These are phyloP conservation scores for Fremontodendron californicum DNA, from an alignment of 345 rosid genomes.

Conservation along the genomic window DNA sequence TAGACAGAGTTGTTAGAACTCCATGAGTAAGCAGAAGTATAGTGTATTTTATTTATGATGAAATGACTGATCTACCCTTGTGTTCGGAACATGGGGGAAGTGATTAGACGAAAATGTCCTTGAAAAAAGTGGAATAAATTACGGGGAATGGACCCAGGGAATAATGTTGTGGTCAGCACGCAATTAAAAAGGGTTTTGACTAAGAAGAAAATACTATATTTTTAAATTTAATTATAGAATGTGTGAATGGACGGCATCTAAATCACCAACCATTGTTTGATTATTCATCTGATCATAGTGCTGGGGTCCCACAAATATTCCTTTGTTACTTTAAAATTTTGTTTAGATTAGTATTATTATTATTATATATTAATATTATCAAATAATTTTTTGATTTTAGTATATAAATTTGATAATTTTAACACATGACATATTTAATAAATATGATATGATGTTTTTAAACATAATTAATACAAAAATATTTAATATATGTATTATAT, in stretches of 20 bases:
- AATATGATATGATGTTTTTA: too few species aligned
- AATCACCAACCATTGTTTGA: not conserved
- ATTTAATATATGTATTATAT: too few species aligned
- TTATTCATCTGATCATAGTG: not conserved
- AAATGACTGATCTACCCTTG: conserved; percentile 21
- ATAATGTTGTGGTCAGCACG: conserved; percentile 14
- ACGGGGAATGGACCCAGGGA: not conserved
- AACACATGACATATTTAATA: too few species aligned
- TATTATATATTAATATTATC: too few species aligned
- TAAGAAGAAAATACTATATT: not conserved
- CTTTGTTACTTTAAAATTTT: not conserved
- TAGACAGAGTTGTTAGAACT: not conserved
- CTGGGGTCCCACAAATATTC: not conserved
- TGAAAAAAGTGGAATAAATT: not conserved
- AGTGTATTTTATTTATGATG: too few species aligned
- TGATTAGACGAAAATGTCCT: conserved; percentile 3
- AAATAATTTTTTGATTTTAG: conserved; percentile 17
- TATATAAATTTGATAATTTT: too few species aligned
- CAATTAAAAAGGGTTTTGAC: conserved; percentile 23
- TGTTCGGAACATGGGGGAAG: too few species aligned
- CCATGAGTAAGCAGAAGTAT: too few species aligned
- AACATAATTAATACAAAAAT: too few species aligned
- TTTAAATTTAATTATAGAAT: too few species aligned
- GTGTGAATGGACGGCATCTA: conserved; percentile 20
- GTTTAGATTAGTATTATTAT: not conserved